A percentile compares a stretch with the other conserved stretches of the same genome.
These are phyloP conservation scores for Paraphaeosphaeria minitans DNA, from an alignment of 2,329 filamentous ascomycete genomes.

Conservation along the genomic window DNA sequence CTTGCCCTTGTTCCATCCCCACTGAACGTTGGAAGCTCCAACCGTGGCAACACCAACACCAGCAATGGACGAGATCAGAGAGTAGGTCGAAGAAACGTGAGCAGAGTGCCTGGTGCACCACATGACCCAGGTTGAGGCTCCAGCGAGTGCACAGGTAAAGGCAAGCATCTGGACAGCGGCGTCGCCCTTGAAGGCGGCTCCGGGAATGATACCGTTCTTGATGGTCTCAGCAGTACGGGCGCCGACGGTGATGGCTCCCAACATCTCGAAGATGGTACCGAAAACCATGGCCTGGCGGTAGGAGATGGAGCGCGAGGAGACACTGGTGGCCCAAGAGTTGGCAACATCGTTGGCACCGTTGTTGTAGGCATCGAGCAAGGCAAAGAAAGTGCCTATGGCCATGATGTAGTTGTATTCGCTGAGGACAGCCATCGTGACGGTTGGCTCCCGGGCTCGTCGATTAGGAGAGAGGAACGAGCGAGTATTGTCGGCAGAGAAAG, in stretches of 20 bases:
- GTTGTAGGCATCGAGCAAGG: constrained; percentile 77
- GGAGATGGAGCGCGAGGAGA: constrained; percentile 77
- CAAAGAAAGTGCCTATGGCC: constrained; percentile 76
- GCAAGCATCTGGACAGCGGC: constrained; percentile 58
- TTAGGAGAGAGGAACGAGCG: neutral
- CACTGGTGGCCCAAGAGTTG: constrained; percentile 81
- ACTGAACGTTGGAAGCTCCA: constrained; percentile 60
- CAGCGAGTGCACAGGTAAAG: constrained; percentile 65
- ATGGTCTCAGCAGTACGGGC: constrained; percentile 71
- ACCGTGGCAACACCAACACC: constrained; percentile 60
- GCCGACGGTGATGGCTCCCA: constrained; percentile 52
- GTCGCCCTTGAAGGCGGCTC: constrained; percentile 52
- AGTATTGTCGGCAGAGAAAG: neutral
- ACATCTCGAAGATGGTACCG: constrained; percentile 54
- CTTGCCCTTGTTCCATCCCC: constrained; percentile 67
- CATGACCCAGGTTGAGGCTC: constrained; percentile 75
- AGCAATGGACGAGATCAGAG: constrained; percentile 55
- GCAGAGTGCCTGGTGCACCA: constrained; percentile 77
- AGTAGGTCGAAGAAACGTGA: constrained; percentile 65
- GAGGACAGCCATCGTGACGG: constrained; percentile 14
- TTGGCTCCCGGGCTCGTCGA: constrained; percentile 2
- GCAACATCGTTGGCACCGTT: constrained; percentile 85
- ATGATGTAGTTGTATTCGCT: constrained; percentile 70
- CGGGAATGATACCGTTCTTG: constrained; percentile 69
- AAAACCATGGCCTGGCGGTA: constrained; percentile 66